phyloP scores from a whole-genome alignment of 2,329 filamentous ascomycete species.

The Aspergillus sclerotialis region DNA sequence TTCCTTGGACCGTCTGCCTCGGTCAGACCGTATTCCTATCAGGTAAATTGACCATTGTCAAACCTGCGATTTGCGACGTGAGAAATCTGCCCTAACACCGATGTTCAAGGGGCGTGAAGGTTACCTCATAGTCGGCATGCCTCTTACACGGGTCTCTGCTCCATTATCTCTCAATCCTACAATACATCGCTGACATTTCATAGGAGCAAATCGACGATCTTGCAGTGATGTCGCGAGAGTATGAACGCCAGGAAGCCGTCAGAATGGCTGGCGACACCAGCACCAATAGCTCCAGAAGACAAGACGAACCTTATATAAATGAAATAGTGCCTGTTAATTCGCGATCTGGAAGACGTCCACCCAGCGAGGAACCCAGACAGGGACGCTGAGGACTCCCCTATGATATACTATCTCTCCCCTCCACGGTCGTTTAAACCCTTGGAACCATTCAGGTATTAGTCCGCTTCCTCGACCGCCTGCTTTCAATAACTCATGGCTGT shows the following conservation, averaged over 20 bases:
- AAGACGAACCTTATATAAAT: slow-evolving; percentile 36
- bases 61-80: background rate
- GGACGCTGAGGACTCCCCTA: too few species aligned
- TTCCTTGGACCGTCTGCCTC: slow-evolving; percentile 42
- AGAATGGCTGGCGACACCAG: slow-evolving; percentile 32
- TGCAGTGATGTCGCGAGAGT: slow-evolving; percentile 40
- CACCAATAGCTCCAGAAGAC: slow-evolving; percentile 11
- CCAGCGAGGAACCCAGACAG: slow-evolving; percentile 23
- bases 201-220: slow-evolving; percentile 46
- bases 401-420: too few species aligned
- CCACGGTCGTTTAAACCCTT: too few species aligned
- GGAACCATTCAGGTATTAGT: too few species aligned
- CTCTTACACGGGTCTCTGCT: slow-evolving; percentile 37
- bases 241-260: slow-evolving; percentile 41
- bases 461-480: too few species aligned
- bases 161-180: background rate
- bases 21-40: slow-evolving; percentile 41
- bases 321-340: slow-evolving; percentile 33
- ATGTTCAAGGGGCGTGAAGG: slow-evolving; percentile 39
- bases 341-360: slow-evolving; percentile 21
- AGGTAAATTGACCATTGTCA: slow-evolving; percentile 31
- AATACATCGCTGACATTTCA: slow-evolving; percentile 6
- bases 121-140: slow-evolving; percentile 40
- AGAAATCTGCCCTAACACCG: slow-evolving; percentile 17
- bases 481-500: too few species aligned